Base-by-base conservation (phyloP, 1,284 basidiomycete genomes). In the Sparassis latifolia region DNA sequence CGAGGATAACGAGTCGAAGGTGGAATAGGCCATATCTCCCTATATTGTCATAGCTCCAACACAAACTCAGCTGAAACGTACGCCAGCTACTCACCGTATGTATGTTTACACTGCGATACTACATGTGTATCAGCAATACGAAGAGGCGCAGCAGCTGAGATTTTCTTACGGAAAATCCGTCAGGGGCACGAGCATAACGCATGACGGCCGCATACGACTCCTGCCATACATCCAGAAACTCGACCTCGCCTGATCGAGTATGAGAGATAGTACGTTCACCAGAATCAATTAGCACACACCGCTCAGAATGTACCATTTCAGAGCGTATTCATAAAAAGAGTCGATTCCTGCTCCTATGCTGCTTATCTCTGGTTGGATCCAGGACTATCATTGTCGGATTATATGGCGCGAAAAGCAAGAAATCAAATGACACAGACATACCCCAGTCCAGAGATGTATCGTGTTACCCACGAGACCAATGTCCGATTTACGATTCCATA, bases 301-400 rank as follows among this genome's bases (percentile, higher is more conserved):
- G 55, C 90, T 90, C 64, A 96, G 66, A 43, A 97, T 86, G 59
- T 93, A 95, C 84, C 86, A 90, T 64, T 89, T 91, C 44, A 91
- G 65, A 12, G 89, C 91, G 65, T 94, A 96, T 68, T 97, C 94
- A 64, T 88, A 94, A 66, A 94, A 96, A 6, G 90, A 93, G 66
- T 97, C 93, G 47, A 95, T 85, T 1, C 94, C 94, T 10, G 94
- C 94, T 31, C 94, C 93, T 35, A 94, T 88, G 3, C 88, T 81
- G 33, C 83, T 86, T 4, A 87, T 66, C 56, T 90, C 86, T 29
- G 89, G 89, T 44, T 74, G 70, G 28, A 77, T 77, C 89, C 89
- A 91, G 41, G 65, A 62, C 86, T 45, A 55, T 38, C 55, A 10
- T 44, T 42, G 20, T 27, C 47, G 35, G 9, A 5, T 10, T 27